Evolutionary conservation across 2,329 filamentous ascomycete species (phyloP), one percentile per base, ranked within the genome.

Genomic region (Scolecobasidium constrictum): DNA sequence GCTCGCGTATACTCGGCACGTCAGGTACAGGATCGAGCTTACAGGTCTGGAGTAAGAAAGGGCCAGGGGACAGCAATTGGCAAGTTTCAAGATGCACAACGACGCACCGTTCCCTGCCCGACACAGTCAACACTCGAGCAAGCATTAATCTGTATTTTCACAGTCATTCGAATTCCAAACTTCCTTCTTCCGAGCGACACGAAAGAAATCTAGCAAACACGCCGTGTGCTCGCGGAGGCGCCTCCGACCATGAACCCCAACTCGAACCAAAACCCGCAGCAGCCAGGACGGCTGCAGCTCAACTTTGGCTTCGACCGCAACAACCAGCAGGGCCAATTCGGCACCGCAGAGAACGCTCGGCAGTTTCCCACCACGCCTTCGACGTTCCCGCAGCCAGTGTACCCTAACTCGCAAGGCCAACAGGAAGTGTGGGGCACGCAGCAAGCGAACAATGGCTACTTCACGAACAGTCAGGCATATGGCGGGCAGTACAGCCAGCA

Each of bases 311-410:
- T 68, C 55, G 59, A 62, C 46, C 57, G 56, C 38, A 57, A 60
- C 49, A 59, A 58, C 44, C 58, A 64, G 47, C 55, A 57, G 49
- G 54, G 55, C 47, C 64, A 66, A 50, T 38, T 33, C 23, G 44
- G 39, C 53, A 58, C 58, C 46, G 60, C 59, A 45, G 61, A 64
- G 46, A 54, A 58, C 50, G 67, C 66, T 44, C 65, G 68, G 48
- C 64, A 64, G 45, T 72, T 67, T 55, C 68, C 68, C 42, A 72
- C 90, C 42, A 95, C 90, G 7, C 90, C 90, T 41, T 95, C 90
- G 50, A 94, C 88, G 46, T 96, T 96, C 58, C 90, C 90, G 11
- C 90, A 96, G 66, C 88, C 88, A 47, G 83, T 94, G 60, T 80
- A 78, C 56, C 72, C 73, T 40, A 72, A 71, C 54, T 68, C 73